Conservation (phyloP, 176 grass and related monocot species). For the Avena atlantica region DNA sequence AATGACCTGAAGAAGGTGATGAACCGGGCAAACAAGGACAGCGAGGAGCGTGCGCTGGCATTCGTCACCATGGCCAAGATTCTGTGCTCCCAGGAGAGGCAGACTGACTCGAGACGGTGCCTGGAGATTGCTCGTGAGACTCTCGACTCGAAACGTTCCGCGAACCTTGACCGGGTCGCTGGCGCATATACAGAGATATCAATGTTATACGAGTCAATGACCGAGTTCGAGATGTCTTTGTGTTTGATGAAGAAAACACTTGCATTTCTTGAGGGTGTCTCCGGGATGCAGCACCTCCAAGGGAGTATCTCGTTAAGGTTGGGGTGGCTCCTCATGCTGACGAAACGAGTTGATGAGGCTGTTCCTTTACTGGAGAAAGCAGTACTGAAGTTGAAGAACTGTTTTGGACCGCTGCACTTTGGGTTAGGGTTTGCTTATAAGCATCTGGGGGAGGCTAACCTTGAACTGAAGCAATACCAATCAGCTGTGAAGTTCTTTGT, state of each 20-base stretch:
- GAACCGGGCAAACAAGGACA: constrained; percentile 58
- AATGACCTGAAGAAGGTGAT: constrained; percentile 59
- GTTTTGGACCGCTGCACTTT: constrained; percentile 64
- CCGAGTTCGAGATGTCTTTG: constrained; percentile 67
- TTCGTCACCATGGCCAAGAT: constrained; percentile 60
- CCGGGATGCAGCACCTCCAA: constrained; percentile 63
- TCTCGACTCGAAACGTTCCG: constrained; percentile 58
- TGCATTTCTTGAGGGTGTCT: constrained; percentile 42
- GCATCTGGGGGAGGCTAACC: constrained; percentile 67
- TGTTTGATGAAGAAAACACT: constrained; percentile 77
- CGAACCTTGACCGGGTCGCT: constrained; percentile 32
- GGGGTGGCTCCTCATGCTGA: constrained; percentile 75
- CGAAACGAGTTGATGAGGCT: constrained; percentile 52
- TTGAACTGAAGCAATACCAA: constrained; percentile 47
- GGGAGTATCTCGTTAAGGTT: constrained; percentile 70
- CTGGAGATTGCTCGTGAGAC: constrained; percentile 72
- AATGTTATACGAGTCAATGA: constrained; percentile 66
- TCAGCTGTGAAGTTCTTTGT: constrained; percentile 54
- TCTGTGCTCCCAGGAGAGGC: constrained; percentile 61
- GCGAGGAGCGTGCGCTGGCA: constrained; percentile 60
- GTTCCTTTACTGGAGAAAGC: constrained; percentile 77
- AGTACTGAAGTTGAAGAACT: constrained; percentile 68
- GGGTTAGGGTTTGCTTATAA: constrained; percentile 84
- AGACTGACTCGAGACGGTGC: constrained; percentile 60
- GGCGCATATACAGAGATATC: constrained; percentile 63